Evolutionary conservation across 2,329 filamentous ascomycete genomes (phyloP), one percentile per base, ranked within the genome.

Genomic region (Phoma sp.): DNA sequence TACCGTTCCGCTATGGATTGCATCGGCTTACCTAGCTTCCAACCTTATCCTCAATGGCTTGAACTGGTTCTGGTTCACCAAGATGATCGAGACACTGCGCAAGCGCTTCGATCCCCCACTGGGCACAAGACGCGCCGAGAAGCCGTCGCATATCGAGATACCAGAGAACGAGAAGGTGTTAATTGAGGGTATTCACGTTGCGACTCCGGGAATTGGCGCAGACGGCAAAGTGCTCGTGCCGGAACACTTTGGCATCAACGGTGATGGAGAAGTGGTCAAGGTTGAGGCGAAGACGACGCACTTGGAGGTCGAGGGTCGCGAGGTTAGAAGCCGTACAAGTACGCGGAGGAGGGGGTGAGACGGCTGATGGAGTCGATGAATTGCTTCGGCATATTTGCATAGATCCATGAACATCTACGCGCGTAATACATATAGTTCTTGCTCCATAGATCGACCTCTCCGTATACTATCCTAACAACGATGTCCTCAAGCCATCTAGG

Each of bases 11-110:
- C 29, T 85, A 1, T 93, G 90, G 90, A 79, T 95, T 22, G 86
- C 84, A 1, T 76, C 74, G 11, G 77, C 85, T 25, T 95, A 95
- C 68, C 74, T 92, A 6, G 80, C 80, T 8, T 86, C 85, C 68
- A 95, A 95, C 72, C 48, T 90, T 18, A 83, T 84, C 0, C 81
- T 96, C 24, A 93, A 92, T 68, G 80, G 83, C 10, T 78, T 96
- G 47, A 96, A 96, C 76, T 86, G 90, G 67, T 90, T 88, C 76
- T 96, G 91, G 91, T 95, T 93, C 71, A 81, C 86, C 68, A 91
- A 91, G 82, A 96, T 96, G 91, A 86, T 96, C 58, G 81, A 85
- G 55, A 89, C 90, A 7, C 85, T 95, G 10, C 82, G 86, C 55
- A 92, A 90, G 78, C 82, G 90, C 24, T 95, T 95, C 69, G 82